Evolutionary conservation across 1,284 basidiomycete genomes (phyloP).

Genomic region (Trichosporon ovoides): DNA sequence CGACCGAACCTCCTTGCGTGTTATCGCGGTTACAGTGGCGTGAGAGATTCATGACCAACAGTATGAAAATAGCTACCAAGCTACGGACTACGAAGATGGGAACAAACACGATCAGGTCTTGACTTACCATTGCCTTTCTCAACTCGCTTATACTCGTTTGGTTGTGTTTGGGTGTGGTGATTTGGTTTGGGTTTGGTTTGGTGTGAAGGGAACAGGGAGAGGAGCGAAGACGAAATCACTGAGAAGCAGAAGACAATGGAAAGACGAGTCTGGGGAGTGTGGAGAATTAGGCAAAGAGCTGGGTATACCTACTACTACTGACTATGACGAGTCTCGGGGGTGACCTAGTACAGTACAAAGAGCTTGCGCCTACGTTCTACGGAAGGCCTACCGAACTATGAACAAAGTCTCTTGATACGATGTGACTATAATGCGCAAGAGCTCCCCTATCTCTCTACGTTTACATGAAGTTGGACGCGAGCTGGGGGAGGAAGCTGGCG

Average conservation of each 20-base stretch:
- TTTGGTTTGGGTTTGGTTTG: background rate
- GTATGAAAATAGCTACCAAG: background rate
- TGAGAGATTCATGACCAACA: background rate
- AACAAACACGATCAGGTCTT: background rate
- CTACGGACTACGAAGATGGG: background rate
- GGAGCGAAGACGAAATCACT: background rate
- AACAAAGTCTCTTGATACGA: background rate
- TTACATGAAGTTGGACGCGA: constrained; percentile 8
- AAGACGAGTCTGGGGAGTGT: background rate
- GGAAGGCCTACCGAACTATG: background rate
- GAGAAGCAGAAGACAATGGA: constrained; percentile 1
- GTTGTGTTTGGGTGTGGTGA: no score
- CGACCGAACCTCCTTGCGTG: no score
- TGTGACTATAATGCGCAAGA: constrained; percentile 1
- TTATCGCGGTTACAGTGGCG: no score
- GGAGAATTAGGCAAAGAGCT: background rate
- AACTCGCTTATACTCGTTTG: constrained; percentile 4
- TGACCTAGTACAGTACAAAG: no score
- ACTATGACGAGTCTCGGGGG: background rate
- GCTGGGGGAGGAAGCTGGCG: constrained; percentile 4
- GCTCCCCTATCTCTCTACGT: background rate
- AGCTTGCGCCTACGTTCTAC: constrained; percentile 4
- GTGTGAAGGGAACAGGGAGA: background rate
- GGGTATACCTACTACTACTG: background rate
- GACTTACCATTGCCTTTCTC: constrained; percentile 4